Evolutionary conservation across 139 green algal genomes (phyloP).

Genomic region (Chlorella sp.): DNA sequence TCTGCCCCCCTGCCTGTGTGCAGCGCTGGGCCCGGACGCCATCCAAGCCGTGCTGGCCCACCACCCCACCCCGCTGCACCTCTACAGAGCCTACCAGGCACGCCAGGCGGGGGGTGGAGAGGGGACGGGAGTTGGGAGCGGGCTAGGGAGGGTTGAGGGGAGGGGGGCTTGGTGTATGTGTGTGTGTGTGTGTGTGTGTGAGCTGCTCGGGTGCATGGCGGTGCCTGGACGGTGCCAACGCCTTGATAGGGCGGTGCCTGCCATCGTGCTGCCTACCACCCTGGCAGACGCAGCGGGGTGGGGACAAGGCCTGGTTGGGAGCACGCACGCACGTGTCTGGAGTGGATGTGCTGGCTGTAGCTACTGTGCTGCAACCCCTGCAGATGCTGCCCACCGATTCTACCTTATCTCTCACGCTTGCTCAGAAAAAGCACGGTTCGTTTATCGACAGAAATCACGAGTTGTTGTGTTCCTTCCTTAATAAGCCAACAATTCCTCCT

Average conservation of each 20-base stretch:
- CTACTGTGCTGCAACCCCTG: neutral
- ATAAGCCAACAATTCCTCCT: neutral
- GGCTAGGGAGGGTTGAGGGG: neutral
- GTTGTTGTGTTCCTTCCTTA: neutral
- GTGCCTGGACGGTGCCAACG: no score
- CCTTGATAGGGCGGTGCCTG: no score
- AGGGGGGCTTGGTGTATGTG: neutral
- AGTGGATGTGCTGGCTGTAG: neutral
- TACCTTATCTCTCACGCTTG: no score
- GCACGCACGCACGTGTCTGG: no score
- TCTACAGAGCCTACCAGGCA: slow-evolving; percentile 52
- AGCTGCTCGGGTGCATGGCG: no score
- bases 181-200: no score
- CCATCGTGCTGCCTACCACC: no score
- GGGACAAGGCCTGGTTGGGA: no score
- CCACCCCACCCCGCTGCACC: slow-evolving; percentile 57
- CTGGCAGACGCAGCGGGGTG: no score
- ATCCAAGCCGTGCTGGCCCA: slow-evolving; percentile 43
- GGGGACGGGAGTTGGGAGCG: no score
- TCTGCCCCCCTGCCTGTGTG: neutral
- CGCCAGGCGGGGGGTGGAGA: neutral
- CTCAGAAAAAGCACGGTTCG: no score
- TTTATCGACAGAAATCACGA: neutral
- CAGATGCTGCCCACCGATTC: no score
- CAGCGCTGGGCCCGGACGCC: slow-evolving; percentile 53